Base-by-base conservation (phyloP, 441 rosid genomes). In the Heliophila coronopifolia region DNA sequence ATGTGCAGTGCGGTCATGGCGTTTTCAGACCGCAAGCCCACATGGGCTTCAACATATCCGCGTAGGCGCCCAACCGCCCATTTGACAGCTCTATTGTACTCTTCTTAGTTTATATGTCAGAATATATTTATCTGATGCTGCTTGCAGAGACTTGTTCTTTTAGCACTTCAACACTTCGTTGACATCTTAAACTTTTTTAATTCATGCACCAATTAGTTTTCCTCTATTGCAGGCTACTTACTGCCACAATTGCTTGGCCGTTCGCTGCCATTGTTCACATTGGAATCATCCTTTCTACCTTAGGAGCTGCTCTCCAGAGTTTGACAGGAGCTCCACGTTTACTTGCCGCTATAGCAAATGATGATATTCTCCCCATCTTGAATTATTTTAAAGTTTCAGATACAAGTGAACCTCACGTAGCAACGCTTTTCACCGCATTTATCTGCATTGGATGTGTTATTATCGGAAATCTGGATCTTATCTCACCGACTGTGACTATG, bases 221-320 rank as follows among this genome's bases (percentile, higher is more conserved):
- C 52, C 58, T 32, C 61, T 59, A 48, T 54, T 73, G 74, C 83
- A 93, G 99, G 86, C 67, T 89, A 34, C 90, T 93, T 55, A 88
- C 94, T 39, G 99, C 97, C 60, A 81, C 99, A 59, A 46, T 93
- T 68, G 99, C 99, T 46, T 88, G 97, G 99, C 99, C 99, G 68
- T 73, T 73, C 51, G 96, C 99, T 23, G 78, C 83, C 54, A 67
- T 93, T 54, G 69, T 93, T 60, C 85, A 93, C 20, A 61, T 83
- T 54, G 97, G 99, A 58, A 93, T 93, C 56, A 89, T 93, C 63
- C 94, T 89, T 63, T 93, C 99, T 56, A 93, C 99, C 47, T 72
- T 93, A 73, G 99, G 97, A 47, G 99, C 97, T 18, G 99, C 96
- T 66, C 99, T 93, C 59, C 99, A 93, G 59, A 89, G 97, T 75